phyloP scores from a whole-genome alignment of 169 alveolate species.

The Cryptosporidium ryanae region DNA sequence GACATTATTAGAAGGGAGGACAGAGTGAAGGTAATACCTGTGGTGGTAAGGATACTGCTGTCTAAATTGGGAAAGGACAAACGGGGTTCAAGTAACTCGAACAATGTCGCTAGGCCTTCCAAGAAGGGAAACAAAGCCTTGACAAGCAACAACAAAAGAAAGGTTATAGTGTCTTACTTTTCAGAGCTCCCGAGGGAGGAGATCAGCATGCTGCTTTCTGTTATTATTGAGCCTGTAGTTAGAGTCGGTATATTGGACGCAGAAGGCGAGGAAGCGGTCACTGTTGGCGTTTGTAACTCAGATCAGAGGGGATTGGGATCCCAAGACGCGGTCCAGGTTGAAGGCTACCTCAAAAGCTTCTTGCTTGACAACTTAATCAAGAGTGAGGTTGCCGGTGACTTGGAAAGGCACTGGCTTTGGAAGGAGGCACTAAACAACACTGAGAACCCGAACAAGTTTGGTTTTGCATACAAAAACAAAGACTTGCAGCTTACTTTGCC shows the following conservation, averaged over 20 bases:
- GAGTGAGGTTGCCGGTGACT: neutral
- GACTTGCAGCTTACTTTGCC: neutral
- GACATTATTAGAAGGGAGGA: conserved; percentile 6
- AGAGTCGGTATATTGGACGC: neutral
- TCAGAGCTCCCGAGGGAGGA: conserved; percentile 60
- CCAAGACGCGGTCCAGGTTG: no score
- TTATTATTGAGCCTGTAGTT: conserved; percentile 44
- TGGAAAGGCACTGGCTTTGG: conserved; percentile 20
- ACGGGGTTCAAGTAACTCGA: conserved; percentile 20
- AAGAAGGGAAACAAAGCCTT: conserved; percentile 41
- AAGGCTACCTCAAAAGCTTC: conserved; percentile 8
- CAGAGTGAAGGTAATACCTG: conserved; percentile 19
- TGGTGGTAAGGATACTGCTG: conserved; percentile 22
- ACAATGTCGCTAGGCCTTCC: neutral
- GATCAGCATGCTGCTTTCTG: conserved; percentile 28
- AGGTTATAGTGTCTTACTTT: conserved; percentile 36
- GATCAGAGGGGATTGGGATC: no score
- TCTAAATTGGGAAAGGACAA: conserved; percentile 38
- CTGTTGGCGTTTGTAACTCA: no score
- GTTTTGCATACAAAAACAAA: neutral
- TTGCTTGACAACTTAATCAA: neutral
- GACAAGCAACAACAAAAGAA: conserved; percentile 1
- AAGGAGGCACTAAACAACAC: neutral
- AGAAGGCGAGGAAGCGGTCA: no score
- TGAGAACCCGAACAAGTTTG: neutral